phyloP scores from a whole-genome alignment of 78 protist species.

The Dictyostelium brefeldianum region DNA sequence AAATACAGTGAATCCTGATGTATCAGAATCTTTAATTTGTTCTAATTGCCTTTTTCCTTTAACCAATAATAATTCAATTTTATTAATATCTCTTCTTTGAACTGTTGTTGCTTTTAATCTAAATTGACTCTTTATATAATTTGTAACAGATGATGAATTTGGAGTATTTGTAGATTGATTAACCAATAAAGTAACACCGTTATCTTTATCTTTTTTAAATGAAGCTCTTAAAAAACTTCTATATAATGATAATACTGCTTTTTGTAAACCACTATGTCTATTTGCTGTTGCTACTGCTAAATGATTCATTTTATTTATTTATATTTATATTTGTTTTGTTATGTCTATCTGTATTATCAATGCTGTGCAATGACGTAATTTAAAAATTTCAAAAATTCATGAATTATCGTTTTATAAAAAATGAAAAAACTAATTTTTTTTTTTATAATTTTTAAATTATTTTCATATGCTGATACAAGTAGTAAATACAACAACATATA shows the following conservation, averaged over 20 bases:
- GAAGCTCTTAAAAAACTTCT: conserved; percentile 57
- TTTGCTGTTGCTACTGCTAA: neutral
- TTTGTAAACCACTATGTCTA: conserved; percentile 73
- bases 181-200: neutral
- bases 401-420: too few relatives aligned
- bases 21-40: neutral
- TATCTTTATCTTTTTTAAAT: conserved; percentile 18
- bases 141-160: neutral
- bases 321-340: neutral
- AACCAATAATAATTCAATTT: conserved; percentile 38
- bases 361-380: too few relatives aligned
- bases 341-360: neutral
- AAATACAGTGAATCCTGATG: conserved; percentile 46
- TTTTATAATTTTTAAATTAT: neutral
- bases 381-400: too few relatives aligned
- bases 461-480: neutral
- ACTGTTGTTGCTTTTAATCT: conserved; percentile 40
- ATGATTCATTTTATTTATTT: neutral
- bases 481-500: neutral
- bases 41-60: conserved; percentile 65
- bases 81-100: conserved; percentile 61
- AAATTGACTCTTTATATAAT: conserved; percentile 51
- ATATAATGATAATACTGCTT: conserved; percentile 57
- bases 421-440: neutral
- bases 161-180: neutral